phyloP scores from a whole-genome alignment of 306 rosid species.

The Acacia acuminata region DNA sequence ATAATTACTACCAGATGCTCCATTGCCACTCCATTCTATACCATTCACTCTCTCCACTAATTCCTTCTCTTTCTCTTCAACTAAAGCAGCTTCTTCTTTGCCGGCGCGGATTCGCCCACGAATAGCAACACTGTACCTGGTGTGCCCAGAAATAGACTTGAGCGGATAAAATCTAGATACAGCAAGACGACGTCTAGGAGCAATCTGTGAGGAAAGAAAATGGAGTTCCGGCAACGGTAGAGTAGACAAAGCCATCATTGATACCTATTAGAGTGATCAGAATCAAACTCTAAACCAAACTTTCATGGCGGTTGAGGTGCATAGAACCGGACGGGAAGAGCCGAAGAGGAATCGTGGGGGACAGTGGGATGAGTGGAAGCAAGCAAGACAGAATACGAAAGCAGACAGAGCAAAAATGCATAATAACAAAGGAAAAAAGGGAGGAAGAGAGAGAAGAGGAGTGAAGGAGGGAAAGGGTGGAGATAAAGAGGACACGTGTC shows the following conservation, averaged over 20 bases:
- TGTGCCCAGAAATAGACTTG: constrained; percentile 27
- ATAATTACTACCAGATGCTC: constrained; percentile 45
- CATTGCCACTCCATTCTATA: constrained; percentile 63
- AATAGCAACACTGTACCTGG: constrained; percentile 24
- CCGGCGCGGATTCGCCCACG: constrained; percentile 53
- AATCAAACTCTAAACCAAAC: constrained; percentile 39
- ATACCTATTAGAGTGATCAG: not conserved
- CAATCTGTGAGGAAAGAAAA: constrained; percentile 54
- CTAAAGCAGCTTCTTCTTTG: constrained; percentile 55
- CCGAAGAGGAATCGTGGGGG: not conserved
- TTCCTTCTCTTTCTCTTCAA: constrained; percentile 41
- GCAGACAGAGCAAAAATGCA: constrained; percentile 16
- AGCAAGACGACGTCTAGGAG: constrained; percentile 48
- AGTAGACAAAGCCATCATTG: constrained; percentile 60
- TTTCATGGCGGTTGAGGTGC: constrained; percentile 42
- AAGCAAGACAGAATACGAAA: constrained; percentile 15
- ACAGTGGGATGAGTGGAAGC: constrained; percentile 11
- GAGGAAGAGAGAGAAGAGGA: not conserved
- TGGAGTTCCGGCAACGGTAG: constrained; percentile 55
- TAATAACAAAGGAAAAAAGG: not conserved
- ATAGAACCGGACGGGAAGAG: not conserved
- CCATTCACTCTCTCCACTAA: constrained; percentile 54
- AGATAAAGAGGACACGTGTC: constrained; percentile 72
- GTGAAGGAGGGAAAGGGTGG: constrained; percentile 49
- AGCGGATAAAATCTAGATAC: constrained; percentile 27